Base-by-base conservation (phyloP, 108 stramenopile genomes). In the Fragilariopsis cylindrus region DNA sequence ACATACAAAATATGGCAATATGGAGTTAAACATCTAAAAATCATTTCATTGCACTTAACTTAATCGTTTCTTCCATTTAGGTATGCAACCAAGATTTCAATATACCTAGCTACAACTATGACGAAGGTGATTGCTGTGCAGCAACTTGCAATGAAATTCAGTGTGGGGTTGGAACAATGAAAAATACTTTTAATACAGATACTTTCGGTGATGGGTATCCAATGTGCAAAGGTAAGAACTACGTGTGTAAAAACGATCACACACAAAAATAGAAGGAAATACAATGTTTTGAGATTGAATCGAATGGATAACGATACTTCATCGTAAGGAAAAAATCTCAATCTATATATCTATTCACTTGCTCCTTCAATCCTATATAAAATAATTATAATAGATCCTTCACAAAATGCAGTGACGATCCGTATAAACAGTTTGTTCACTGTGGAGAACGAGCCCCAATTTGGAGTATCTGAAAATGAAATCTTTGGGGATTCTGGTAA, bases 51-150 rank as follows among this genome's bases (percentile, higher is more conserved):
- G 30, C 30, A 30, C 30, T 2, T 30, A 30, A 30, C 30, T 30
- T 0, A 30, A 30, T 30, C 30, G 30, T 30, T 30, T 30, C 30
- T 30, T 30, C 30, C 30, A 30, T 30, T 30, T 30, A 30, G 13
- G 15, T 3, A 6, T 63, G 62, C n/a, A 12, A 63, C 0, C 8
- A 7, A 15, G 42, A 4, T 45, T 63, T 63, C 13, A 63, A 63
- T 45, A 11, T 45, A 13, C 11, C 8, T 11, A n/a, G 16, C 16
- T 43, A 63, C 62, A 45, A 11, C 0, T 63, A 45, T 15, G 62
- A 63, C 46, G 39, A 63, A 8, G 62, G 62, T 40, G 62, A 63
- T 63, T 63, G 62, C 62, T 63, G 62, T 63, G 42, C 62, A 9
- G 62, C 19, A 8, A 63, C 62, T 16, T 63, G 62, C 62, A 43